Percentiles rank a stretch among this genome's conserved stretches.
Conservation (phyloP, 1,139 yeast genomes). For the Nematodospora anomalae region DNA sequence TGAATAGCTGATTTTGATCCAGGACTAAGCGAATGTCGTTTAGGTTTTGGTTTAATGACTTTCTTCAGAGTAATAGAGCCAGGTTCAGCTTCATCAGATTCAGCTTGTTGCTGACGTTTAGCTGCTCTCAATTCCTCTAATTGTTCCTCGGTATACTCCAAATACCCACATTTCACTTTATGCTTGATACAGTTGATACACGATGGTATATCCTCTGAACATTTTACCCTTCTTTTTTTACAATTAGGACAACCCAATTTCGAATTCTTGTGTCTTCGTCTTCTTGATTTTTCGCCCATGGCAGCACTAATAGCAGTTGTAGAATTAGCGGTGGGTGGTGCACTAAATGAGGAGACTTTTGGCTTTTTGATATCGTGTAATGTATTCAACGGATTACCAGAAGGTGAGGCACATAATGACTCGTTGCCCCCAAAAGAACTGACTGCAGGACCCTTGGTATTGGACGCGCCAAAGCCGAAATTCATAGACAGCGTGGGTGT, state of each 20-base stretch:
- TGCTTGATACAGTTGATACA: slow-evolving; percentile 46
- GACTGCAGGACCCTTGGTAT: not conserved
- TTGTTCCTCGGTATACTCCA: slow-evolving; percentile 36
- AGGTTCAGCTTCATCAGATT: slow-evolving; percentile 1
- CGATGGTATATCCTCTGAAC: slow-evolving; percentile 43
- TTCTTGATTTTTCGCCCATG: slow-evolving; percentile 15
- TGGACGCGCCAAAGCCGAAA: not conserved
- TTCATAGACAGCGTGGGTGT: not conserved
- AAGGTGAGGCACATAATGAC: not conserved
- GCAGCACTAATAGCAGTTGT: not conserved
- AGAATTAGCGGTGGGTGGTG: too few species aligned
- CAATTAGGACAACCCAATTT: slow-evolving; percentile 46
- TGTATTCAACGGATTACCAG: too few species aligned
- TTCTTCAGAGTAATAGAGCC: slow-evolving; percentile 2
- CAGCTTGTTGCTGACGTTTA: slow-evolving; percentile 16
- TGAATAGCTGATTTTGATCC: not conserved
- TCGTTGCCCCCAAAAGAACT: not conserved
- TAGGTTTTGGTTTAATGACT: not conserved
- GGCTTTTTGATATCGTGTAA: too few species aligned
- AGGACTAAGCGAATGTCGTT: not conserved
- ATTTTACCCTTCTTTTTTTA: slow-evolving; percentile 45
- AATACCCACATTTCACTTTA: slow-evolving; percentile 42
- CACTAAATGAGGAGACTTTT: too few species aligned
- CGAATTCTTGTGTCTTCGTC: slow-evolving; percentile 35
- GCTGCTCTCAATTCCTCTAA: slow-evolving; percentile 29